A percentile compares a stretch with the other conserved stretches of the same genome.
Evolutionary conservation across 352 stramenopile species (phyloP).

Genomic region (Phytophthora rubi): DNA sequence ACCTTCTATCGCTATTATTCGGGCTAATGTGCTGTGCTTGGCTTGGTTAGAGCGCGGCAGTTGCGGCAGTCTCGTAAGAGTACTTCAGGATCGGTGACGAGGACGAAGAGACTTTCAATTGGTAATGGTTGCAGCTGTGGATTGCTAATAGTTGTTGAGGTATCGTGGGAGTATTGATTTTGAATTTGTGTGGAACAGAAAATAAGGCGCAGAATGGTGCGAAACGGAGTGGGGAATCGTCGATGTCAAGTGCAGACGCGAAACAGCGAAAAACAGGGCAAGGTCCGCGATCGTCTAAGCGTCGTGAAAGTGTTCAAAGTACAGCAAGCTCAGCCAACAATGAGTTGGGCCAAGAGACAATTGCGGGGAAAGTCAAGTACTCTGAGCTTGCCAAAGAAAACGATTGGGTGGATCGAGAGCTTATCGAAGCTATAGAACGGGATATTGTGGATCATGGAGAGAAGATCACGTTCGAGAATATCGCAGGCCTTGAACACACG

Average conservation of each 20-base stretch:
- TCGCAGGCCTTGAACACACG: constrained; percentile 80
- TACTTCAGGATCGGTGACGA: constrained; percentile 1
- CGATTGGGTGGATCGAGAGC: constrained; percentile 76
- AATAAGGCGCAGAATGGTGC: constrained; percentile 24
- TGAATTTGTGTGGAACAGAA: constrained; percentile 10
- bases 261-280: constrained; percentile 28
- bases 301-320: constrained; percentile 40
- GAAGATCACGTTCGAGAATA: constrained; percentile 78
- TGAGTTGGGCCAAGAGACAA: constrained; percentile 33
- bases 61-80: constrained; percentile 22
- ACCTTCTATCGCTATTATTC: neutral
- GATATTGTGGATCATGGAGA: constrained; percentile 83
- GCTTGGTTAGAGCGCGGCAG: constrained; percentile 23
- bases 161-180: neutral
- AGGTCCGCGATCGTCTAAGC: constrained; percentile 21
- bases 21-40: neutral
- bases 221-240: constrained; percentile 22
- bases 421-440: constrained; percentile 88
- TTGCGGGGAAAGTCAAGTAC: constrained; percentile 73
- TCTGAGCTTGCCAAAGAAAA: constrained; percentile 79
- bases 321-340: constrained; percentile 36
- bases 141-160: neutral
- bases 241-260: constrained; percentile 6
- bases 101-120: constrained; percentile 9
- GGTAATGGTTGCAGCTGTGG: constrained; percentile 12